Evolutionary conservation across 768 basidiomycete genomes (phyloP).

Genomic region (Terana coerulea): DNA sequence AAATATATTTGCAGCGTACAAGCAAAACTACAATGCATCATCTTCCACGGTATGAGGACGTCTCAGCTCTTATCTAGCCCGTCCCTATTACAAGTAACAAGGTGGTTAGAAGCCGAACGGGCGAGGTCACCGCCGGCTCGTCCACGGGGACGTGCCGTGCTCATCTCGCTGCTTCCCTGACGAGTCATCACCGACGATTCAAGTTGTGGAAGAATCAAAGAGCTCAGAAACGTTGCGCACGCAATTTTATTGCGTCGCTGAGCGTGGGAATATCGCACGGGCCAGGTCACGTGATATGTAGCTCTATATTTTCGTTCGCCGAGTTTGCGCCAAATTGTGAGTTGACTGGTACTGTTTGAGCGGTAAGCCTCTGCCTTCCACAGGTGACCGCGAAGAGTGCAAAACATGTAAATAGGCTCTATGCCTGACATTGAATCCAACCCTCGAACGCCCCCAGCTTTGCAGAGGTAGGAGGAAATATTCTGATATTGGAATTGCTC

Average conservation of each 20-base stretch:
- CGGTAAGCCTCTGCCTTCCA: too few relatives aligned
- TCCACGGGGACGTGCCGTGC: conserved; percentile 16
- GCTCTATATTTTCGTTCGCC: too few relatives aligned
- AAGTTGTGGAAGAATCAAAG: conserved; percentile 23
- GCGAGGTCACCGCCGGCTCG: conserved; percentile 23
- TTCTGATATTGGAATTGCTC: conserved; percentile 1
- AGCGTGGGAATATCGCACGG: conserved; percentile 16
- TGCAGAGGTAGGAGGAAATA: too few relatives aligned
- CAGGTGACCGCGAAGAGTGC: too few relatives aligned
- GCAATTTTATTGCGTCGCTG: not conserved
- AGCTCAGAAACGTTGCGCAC: not conserved
- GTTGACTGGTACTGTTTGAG: too few relatives aligned
- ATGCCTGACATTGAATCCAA: too few relatives aligned
- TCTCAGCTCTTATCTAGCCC: conserved; percentile 17
- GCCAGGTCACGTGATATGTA: conserved; percentile 13
- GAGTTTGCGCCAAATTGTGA: too few relatives aligned
- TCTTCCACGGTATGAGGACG: conserved; percentile 17
- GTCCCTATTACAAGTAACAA: conserved; percentile 24
- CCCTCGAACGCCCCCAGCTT: too few relatives aligned
- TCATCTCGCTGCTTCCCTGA: conserved; percentile 18
- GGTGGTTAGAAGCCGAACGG: conserved; percentile 23
- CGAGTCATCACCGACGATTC: conserved; percentile 17
- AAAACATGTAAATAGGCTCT: too few relatives aligned
- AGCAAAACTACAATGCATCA: conserved; percentile 6
- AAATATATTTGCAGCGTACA: too few relatives aligned